Percentiles rank a stretch among this genome's conserved stretches.
Conservation (phyloP, 208 protist species). For the Strigomonas culicis region DNA sequence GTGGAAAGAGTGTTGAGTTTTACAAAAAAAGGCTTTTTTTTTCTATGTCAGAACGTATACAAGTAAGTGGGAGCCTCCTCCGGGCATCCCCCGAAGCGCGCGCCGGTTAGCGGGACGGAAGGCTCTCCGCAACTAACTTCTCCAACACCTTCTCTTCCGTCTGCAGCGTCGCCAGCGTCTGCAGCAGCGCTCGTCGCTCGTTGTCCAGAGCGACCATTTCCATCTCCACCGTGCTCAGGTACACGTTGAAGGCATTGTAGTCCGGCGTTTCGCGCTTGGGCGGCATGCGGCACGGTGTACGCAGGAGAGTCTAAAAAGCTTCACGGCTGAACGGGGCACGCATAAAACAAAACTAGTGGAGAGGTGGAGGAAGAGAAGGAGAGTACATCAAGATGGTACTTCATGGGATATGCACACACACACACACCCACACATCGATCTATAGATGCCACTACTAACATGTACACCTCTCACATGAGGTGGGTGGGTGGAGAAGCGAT, state of each 20-base stretch:
- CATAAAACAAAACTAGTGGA: background rate
- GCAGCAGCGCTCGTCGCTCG: conserved; percentile 32
- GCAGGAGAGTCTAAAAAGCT: too few species aligned
- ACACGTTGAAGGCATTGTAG: background rate
- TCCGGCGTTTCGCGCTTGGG: background rate
- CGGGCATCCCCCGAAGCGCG: background rate
- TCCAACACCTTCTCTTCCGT: background rate
- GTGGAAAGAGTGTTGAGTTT: background rate
- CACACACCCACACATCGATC: background rate
- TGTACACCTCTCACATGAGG: too few species aligned
- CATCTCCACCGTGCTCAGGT: conserved; percentile 10
- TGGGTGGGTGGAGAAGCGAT: too few species aligned
- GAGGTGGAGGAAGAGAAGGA: conserved; percentile 8
- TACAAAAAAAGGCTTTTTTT: background rate
- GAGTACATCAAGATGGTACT: background rate
- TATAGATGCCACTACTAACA: too few species aligned
- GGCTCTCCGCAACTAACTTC: background rate
- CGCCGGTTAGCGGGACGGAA: background rate
- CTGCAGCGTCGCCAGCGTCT: conserved; percentile 16
- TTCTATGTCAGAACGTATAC: background rate
- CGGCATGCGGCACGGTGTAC: too few species aligned
- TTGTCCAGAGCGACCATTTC: conserved; percentile 46
- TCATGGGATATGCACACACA: conserved; percentile 5
- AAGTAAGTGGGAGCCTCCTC: too few species aligned
- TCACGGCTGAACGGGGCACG: background rate